Evolutionary conservation across 2,329 filamentous ascomycete genomes (phyloP).

Genomic region (Colletotrichum sublineola): DNA sequence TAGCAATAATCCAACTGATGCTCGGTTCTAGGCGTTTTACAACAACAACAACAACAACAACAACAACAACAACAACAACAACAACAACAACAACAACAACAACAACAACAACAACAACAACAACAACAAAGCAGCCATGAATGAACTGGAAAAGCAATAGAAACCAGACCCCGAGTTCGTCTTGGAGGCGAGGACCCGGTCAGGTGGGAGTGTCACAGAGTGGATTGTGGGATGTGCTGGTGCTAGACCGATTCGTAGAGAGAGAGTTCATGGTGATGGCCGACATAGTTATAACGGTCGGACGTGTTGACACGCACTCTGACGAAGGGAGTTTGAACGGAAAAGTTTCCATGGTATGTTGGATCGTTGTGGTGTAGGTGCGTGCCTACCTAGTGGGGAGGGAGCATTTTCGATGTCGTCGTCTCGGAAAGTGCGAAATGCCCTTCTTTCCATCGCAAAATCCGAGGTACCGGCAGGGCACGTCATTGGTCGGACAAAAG

Average conservation of each 20-base stretch:
- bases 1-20: too few species aligned
- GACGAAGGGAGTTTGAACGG: background rate
- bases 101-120: too few species aligned
- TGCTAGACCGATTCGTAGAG: background rate
- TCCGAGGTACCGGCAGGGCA: background rate
- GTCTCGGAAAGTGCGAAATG: constrained; percentile 24
- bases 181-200: background rate
- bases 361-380: background rate
- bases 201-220: background rate
- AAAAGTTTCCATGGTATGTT: background rate
- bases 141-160: background rate
- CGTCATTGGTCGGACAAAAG: background rate
- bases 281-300: background rate
- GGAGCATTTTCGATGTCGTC: background rate
- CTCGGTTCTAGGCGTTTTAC: background rate
- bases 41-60: too few species aligned
- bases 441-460: background rate
- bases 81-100: too few species aligned
- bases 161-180: background rate
- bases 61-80: too few species aligned
- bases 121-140: background rate
- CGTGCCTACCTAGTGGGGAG: background rate
- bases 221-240: background rate
- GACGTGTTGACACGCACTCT: background rate
- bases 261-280: background rate